A percentile compares a stretch with the other conserved stretches of the same genome.
These are phyloP conservation scores for Beauveria sp. DNA, from an alignment of 2,329 filamentous ascomycete species.

Conservation along the genomic window DNA sequence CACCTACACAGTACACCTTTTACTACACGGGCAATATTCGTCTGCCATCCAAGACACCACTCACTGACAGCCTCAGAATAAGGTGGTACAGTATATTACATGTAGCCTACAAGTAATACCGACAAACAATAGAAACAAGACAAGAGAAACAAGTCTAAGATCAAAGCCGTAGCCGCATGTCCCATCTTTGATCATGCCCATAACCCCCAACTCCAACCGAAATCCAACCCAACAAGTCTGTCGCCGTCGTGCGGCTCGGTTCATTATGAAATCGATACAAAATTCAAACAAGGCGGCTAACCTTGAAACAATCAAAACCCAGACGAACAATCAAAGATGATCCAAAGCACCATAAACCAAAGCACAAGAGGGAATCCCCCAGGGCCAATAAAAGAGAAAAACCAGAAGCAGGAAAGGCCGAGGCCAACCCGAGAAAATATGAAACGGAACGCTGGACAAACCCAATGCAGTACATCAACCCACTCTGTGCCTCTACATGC, in stretches of 20 bases:
- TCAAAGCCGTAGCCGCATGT: neutral
- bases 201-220: neutral
- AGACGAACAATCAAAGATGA: neutral
- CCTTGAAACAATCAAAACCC: neutral
- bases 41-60: neutral
- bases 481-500: neutral
- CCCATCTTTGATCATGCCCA: neutral
- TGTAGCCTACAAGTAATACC: neutral
- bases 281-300: too few species aligned
- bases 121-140: neutral
- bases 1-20: neutral
- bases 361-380: neutral
- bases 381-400: neutral
- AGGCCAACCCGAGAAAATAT: neutral
- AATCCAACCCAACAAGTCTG: neutral
- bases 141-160: neutral
- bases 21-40: neutral
- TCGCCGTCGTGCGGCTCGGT: constrained; percentile 4
- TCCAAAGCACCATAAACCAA: neutral
- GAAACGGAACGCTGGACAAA: neutral
- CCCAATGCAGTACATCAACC: neutral
- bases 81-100: neutral
- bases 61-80: neutral
- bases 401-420: too few species aligned
- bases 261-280: neutral